Evolutionary conservation across 2,329 filamentous ascomycete species (phyloP).

Genomic region (Diaporthe vexans): DNA sequence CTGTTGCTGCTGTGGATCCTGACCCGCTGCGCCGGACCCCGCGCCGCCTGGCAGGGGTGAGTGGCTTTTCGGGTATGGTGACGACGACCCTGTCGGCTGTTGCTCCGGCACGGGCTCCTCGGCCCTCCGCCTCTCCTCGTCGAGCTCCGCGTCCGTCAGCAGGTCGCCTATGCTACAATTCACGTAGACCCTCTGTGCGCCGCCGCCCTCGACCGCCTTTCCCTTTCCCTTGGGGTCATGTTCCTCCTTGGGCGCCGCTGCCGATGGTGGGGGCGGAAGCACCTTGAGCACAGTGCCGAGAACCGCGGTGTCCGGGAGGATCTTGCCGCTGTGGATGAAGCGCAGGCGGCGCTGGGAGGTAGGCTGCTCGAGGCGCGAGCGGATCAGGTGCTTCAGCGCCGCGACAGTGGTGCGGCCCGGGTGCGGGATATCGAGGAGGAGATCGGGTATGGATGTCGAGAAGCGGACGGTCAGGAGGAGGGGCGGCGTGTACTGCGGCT

Average conservation of each 20-base stretch:
- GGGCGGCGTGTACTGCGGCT: slow-evolving; percentile 49
- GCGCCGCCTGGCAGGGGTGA: slow-evolving; percentile 14
- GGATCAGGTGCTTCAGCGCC: slow-evolving; percentile 86
- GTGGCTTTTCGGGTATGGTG: slow-evolving; percentile 36
- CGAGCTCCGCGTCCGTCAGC: slow-evolving; percentile 78
- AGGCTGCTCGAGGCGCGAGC: slow-evolving; percentile 74
- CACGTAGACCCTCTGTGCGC: slow-evolving; percentile 78
- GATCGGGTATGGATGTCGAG: slow-evolving; percentile 85
- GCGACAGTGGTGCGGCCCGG: slow-evolving; percentile 80
- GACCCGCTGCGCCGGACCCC: neutral
- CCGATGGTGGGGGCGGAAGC: slow-evolving; percentile 65
- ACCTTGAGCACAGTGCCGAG: slow-evolving; percentile 78
- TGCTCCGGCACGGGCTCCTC: slow-evolving; percentile 55
- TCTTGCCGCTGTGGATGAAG: slow-evolving; percentile 90
- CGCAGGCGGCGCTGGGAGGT: slow-evolving; percentile 80
- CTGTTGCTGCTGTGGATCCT: slow-evolving; percentile 44
- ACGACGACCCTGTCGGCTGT: slow-evolving; percentile 58
- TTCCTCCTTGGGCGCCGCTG: slow-evolving; percentile 40
- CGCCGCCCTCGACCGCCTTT: slow-evolving; percentile 71
- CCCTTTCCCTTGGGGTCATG: slow-evolving; percentile 69
- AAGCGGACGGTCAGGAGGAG: slow-evolving; percentile 92
- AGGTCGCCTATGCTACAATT: slow-evolving; percentile 92
- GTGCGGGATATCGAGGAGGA: slow-evolving; percentile 80
- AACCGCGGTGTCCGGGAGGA: slow-evolving; percentile 80
- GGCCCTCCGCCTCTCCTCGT: slow-evolving; percentile 71